These are phyloP conservation scores for Podospora pseudoanserina DNA, from an alignment of 495 filamentous ascomycete species.

Conservation along the genomic window DNA sequence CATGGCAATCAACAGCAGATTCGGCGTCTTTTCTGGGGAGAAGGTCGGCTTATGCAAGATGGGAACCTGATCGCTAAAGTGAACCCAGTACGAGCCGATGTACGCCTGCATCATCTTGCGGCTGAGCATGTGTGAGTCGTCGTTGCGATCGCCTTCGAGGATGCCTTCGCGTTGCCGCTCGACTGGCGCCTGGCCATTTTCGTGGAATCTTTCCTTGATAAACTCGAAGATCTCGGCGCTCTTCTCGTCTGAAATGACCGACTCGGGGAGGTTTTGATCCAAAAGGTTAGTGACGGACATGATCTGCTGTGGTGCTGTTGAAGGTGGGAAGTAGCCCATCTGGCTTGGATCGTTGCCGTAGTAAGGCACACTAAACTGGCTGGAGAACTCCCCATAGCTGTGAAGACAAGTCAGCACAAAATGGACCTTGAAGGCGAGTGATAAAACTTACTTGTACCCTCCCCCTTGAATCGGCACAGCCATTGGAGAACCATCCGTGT, in stretches of 20 bases:
- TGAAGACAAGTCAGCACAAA: conserved; percentile 25
- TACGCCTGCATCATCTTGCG: conserved; percentile 93
- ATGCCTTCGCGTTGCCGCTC: conserved; percentile 73
- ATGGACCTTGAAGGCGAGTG: not conserved
- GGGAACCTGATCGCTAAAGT: conserved; percentile 91
- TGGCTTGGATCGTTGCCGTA: conserved; percentile 47
- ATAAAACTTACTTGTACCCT: conserved; percentile 46
- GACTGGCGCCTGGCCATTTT: conserved; percentile 70
- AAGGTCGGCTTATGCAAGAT: conserved; percentile 95
- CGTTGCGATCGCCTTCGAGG: conserved; percentile 70
- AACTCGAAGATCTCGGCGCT: conserved; percentile 78
- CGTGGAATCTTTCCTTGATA: conserved; percentile 78
- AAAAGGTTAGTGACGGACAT: conserved; percentile 91
- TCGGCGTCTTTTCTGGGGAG: conserved; percentile 77
- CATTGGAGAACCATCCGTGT: conserved; percentile 42
- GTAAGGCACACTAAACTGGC: conserved; percentile 48
- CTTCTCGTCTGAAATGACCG: conserved; percentile 82
- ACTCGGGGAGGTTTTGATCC: conserved; percentile 76
- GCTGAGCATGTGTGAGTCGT: conserved; percentile 73
- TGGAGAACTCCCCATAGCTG: conserved; percentile 51
- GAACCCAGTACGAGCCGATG: conserved; percentile 88
- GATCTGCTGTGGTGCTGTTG: conserved; percentile 60
- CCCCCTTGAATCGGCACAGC: conserved; percentile 41
- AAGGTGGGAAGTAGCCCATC: conserved; percentile 51
- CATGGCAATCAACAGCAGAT: conserved; percentile 82